Evolutionary conservation across 306 rosid genomes (phyloP).

Genomic region (Trichosanthes cucumerina): DNA sequence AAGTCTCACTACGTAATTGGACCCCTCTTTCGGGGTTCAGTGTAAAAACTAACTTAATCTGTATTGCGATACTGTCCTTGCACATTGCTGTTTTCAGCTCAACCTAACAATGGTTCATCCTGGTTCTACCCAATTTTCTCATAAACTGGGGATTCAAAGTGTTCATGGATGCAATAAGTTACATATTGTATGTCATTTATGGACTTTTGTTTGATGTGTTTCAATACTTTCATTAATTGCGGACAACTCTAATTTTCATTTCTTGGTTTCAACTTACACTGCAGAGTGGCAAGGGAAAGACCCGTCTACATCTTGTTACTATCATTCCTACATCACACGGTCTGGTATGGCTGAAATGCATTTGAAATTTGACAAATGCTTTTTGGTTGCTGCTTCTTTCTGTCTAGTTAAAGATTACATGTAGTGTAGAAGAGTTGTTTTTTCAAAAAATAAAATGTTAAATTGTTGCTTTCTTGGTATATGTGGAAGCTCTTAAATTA

Average conservation of each 20-base stretch:
- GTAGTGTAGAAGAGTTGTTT: neutral
- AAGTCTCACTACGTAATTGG: neutral
- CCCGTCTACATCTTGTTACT: constrained; percentile 42
- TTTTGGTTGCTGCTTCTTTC: neutral
- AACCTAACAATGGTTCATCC: constrained; percentile 37
- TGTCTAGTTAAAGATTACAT: neutral
- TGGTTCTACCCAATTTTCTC: constrained; percentile 47
- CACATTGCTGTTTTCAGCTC: neutral
- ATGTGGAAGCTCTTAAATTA: neutral
- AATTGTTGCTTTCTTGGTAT: neutral
- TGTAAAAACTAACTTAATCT: neutral
- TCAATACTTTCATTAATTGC: neutral
- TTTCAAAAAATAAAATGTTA: neutral
- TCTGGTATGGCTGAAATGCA: constrained; percentile 48
- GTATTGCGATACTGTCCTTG: constrained; percentile 9
- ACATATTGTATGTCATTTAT: constrained; percentile 37
- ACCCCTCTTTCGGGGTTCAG: neutral
- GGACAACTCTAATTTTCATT: neutral
- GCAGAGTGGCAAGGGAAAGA: constrained; percentile 42
- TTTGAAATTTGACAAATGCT: neutral
- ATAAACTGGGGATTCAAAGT: constrained; percentile 30
- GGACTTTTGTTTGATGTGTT: neutral
- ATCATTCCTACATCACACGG: constrained; percentile 41
- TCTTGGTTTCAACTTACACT: neutral
- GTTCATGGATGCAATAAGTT: constrained; percentile 25